Conservation (phyloP, 2,329 filamentous ascomycete genomes). For the Ascomycota sp. region DNA sequence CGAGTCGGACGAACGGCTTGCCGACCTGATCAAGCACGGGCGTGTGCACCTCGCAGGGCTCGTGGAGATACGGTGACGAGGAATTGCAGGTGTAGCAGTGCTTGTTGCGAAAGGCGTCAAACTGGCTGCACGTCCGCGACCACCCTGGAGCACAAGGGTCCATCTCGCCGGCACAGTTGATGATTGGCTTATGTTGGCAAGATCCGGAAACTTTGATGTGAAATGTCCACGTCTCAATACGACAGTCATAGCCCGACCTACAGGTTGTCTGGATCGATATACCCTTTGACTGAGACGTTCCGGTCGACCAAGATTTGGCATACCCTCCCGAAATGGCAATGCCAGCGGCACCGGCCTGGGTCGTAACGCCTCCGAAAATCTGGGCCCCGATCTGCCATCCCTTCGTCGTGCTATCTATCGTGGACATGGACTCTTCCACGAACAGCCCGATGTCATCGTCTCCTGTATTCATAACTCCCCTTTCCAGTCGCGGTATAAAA, state of each 20-base stretch:
- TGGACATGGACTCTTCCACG: neutral
- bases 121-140: neutral
- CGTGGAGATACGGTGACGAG: neutral
- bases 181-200: neutral
- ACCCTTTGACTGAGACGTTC: neutral
- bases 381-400: constrained; percentile 1
- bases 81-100: neutral
- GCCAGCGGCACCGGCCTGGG: neutral
- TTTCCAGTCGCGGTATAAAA: neutral
- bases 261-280: neutral
- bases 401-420: neutral
- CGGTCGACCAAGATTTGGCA: neutral
- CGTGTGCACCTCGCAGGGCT: neutral
- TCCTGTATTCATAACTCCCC: neutral
- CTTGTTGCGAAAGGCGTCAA: neutral
- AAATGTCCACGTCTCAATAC: constrained; percentile 1
- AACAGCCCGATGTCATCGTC: neutral
- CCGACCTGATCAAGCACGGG: neutral
- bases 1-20: neutral
- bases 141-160: neutral
- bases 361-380: neutral
- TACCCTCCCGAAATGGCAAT: neutral
- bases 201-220: neutral
- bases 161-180: constrained; percentile 1
- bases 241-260: constrained; percentile 1